phyloP scores from a whole-genome alignment of 805 yeast species.

The Ogataea glucozyma region DNA sequence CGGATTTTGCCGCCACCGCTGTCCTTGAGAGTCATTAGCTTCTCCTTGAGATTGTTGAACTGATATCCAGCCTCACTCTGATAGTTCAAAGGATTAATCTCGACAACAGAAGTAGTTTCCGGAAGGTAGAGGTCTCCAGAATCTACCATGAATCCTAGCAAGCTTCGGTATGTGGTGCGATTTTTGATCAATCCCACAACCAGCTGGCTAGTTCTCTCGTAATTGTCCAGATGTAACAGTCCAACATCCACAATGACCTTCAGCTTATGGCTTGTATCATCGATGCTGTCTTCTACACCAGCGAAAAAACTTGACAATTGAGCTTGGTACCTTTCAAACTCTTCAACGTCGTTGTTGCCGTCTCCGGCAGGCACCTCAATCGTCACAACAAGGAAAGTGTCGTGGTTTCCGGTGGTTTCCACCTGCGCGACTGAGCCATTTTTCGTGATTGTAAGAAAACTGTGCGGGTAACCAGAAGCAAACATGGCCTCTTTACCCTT shows the following conservation, averaged over 20 bases:
- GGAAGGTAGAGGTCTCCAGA: constrained; percentile 41
- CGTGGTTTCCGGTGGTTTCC: constrained; percentile 50
- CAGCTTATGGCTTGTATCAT: constrained; percentile 18
- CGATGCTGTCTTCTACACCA: constrained; percentile 4
- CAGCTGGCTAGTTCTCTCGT: constrained; percentile 5
- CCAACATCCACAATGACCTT: constrained; percentile 34
- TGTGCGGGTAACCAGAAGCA: constrained; percentile 46
- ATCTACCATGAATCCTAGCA: constrained; percentile 42
- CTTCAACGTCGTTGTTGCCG: not conserved
- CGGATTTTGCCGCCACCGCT: constrained; percentile 15
- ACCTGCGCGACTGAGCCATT: constrained; percentile 50
- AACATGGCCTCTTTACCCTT: constrained; percentile 47
- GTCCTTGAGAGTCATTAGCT: constrained; percentile 26
- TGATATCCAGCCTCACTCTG: constrained; percentile 16
- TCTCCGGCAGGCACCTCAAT: constrained; percentile 19
- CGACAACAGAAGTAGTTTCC: constrained; percentile 14
- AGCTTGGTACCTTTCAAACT: constrained; percentile 1
- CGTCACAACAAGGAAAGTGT: constrained; percentile 46
- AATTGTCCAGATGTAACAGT: constrained; percentile 9
- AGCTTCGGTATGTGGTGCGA: constrained; percentile 19
- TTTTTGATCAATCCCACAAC: constrained; percentile 21
- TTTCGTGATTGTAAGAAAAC: constrained; percentile 48
- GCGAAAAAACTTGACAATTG: not conserved
- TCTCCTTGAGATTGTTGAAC: constrained; percentile 26
- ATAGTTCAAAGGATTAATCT: constrained; percentile 19